These are phyloP conservation scores for Coemansia sp. DNA, from an alignment of 192 early-diverging fungal genomes.

Conservation along the genomic window DNA sequence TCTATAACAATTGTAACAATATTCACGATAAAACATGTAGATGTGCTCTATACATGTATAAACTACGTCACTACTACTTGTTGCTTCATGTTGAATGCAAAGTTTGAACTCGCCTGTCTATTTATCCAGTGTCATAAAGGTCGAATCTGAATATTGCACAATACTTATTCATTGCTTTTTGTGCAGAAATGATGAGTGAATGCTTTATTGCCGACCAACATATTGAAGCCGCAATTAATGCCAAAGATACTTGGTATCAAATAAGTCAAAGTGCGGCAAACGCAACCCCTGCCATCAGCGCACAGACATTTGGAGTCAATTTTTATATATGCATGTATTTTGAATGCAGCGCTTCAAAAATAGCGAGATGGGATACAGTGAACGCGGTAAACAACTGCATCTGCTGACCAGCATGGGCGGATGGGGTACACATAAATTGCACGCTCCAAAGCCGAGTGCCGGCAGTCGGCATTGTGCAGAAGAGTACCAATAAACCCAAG, in stretches of 20 bases:
- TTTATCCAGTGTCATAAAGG: neutral
- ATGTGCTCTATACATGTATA: neutral
- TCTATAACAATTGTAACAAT: too few relatives aligned
- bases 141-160: neutral
- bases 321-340: constrained; percentile 5
- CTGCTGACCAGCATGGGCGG: neutral
- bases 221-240: constrained; percentile 65
- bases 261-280: constrained; percentile 64
- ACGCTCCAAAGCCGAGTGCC: neutral
- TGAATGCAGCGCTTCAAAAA: neutral
- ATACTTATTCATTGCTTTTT: neutral
- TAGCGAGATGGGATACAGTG: neutral
- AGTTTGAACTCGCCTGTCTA: too few relatives aligned
- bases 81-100: too few relatives aligned
- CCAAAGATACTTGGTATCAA: constrained; percentile 69
- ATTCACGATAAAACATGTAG: neutral
- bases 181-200: constrained; percentile 78
- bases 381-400: neutral
- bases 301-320: constrained; percentile 1
- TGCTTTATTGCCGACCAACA: constrained; percentile 86
- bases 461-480: neutral
- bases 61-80: neutral
- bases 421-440: neutral
- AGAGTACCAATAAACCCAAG: neutral
- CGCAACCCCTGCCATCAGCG: neutral